phyloP scores from a whole-genome alignment of 768 basidiomycete genomes.

The Peribolospora kevripleyi region DNA sequence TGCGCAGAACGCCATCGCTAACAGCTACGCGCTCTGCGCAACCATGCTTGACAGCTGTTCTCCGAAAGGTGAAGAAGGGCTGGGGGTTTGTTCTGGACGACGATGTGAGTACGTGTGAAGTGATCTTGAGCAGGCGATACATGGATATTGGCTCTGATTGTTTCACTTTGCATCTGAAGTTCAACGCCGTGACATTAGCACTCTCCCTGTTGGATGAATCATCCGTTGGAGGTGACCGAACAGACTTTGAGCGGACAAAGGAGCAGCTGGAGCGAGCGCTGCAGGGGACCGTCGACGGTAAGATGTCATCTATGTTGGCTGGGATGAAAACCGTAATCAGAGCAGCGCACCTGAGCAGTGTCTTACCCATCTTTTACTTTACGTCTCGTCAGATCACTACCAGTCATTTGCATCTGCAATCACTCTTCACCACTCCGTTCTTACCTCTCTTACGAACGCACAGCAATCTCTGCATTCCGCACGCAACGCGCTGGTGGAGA shows the following conservation, averaged over 20 bases:
- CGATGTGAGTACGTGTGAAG: constrained; percentile 9
- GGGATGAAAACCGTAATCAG: background rate
- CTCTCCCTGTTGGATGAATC: constrained; percentile 62
- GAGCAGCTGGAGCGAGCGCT: constrained; percentile 50
- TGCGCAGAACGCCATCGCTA: constrained; percentile 1
- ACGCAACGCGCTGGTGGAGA: constrained; percentile 43
- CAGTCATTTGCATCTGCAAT: constrained; percentile 84
- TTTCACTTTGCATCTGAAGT: constrained; percentile 25
- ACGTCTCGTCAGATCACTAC: constrained; percentile 43
- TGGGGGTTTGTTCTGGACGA: constrained; percentile 11
- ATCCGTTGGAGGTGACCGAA: constrained; percentile 39
- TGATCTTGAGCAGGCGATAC: background rate
- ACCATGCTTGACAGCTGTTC: background rate
- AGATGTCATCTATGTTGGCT: constrained; percentile 18
- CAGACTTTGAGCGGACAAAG: constrained; percentile 21
- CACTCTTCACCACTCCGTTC: constrained; percentile 60
- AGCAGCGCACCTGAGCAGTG: background rate
- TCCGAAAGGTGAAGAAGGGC: constrained; percentile 2
- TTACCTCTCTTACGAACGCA: constrained; percentile 43
- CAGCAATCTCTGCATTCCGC: constrained; percentile 52
- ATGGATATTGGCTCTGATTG: background rate
- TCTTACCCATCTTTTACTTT: constrained; percentile 6
- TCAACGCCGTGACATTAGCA: constrained; percentile 82
- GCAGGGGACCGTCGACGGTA: constrained; percentile 70
- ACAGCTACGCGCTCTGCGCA: constrained; percentile 5